A percentile compares a stretch with the other conserved stretches of the same genome.
phyloP scores from a whole-genome alignment of 1,284 basidiomycete genomes.

The Rhodotorula sp. region DNA sequence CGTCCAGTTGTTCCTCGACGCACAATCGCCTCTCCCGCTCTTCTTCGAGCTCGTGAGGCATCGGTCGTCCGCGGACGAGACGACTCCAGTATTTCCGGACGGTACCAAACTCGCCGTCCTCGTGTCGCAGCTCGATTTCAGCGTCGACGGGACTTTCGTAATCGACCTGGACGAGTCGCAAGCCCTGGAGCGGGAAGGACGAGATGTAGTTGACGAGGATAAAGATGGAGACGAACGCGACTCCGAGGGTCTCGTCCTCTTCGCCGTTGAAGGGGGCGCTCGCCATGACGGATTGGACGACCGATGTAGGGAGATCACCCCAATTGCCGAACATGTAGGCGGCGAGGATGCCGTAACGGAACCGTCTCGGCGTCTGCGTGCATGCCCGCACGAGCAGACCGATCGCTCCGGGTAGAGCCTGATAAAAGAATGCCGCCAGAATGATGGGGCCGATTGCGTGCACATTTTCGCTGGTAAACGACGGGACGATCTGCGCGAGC shows the following conservation, averaged over 20 bases:
- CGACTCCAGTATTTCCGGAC: constrained; percentile 16
- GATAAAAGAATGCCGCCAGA: constrained; percentile 48
- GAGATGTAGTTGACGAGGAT: constrained; percentile 54
- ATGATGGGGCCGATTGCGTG: constrained; percentile 58
- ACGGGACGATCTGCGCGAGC: constrained; percentile 65
- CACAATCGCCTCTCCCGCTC: constrained; percentile 3
- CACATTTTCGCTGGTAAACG: constrained; percentile 66
- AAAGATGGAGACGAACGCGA: constrained; percentile 55
- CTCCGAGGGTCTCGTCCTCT: constrained; percentile 47
- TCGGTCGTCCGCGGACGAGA: constrained; percentile 43
- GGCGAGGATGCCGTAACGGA: constrained; percentile 64
- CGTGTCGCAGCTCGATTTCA: constrained; percentile 56
- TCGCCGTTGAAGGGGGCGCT: constrained; percentile 23
- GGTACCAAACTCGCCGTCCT: constrained; percentile 61
- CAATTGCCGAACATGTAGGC: constrained; percentile 66
- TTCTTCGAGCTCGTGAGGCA: constrained; percentile 52
- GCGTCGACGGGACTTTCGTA: constrained; percentile 9
- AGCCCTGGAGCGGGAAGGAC: constrained; percentile 14
- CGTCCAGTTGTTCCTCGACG: neutral
- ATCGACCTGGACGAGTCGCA: constrained; percentile 15
- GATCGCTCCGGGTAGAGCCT: constrained; percentile 55
- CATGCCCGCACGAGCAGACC: constrained; percentile 62
- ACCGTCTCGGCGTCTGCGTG: constrained; percentile 75
- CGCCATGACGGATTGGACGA: constrained; percentile 27
- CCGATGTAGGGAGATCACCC: constrained; percentile 48